Evolutionary conservation across 2,329 filamentous ascomycete genomes (phyloP), one percentile per base, ranked within the genome.

Genomic region (Aspergillus aculeatus): DNA sequence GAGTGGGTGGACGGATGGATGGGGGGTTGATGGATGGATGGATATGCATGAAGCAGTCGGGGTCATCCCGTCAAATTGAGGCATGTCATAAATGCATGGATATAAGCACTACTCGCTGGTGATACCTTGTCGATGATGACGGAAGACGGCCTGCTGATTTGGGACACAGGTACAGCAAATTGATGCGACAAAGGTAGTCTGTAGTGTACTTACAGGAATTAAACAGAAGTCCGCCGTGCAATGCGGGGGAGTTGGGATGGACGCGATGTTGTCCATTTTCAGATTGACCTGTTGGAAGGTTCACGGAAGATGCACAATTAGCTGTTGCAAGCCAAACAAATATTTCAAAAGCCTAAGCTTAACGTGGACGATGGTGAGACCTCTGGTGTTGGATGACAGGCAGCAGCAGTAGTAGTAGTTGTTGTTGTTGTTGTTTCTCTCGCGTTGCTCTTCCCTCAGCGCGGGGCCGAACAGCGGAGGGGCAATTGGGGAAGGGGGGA

Each of bases 191-290:
- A 29, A 29, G 26, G 26, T 29, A 29, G 24, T 51, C 14, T 35
- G 32, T 26, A 78, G 5, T 35, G 32, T 29, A 78, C 84, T 61
- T 71, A 90, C 88, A 2, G 93, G 93, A 62, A 97, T 89, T 66
- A 97, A 82, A 76, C 93, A 97, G 75, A 97, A 96, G 78, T 97
- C 93, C 59, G 89, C 93, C 57, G 89, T 91, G 77, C 91, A 96
- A 59, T 86, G 80, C 58, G 84, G 80, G 4, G 93, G 93, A 1
- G 91, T 94, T 47, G 73, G 70, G 52, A 77, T 71, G 6, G 66
- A 67, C 14, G 62, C 56, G 21, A 69, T 67, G n/a, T 64, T 66
- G 32, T 64, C 59, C 68, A 70, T 71, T 24, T 55, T 57, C 38
- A 47, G 47, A 9, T 44, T 16, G 3, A 19, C 14, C 14, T 35